Base-by-base conservation (phyloP, 495 filamentous ascomycete genomes). In the Trichoderma asperelloides region DNA sequence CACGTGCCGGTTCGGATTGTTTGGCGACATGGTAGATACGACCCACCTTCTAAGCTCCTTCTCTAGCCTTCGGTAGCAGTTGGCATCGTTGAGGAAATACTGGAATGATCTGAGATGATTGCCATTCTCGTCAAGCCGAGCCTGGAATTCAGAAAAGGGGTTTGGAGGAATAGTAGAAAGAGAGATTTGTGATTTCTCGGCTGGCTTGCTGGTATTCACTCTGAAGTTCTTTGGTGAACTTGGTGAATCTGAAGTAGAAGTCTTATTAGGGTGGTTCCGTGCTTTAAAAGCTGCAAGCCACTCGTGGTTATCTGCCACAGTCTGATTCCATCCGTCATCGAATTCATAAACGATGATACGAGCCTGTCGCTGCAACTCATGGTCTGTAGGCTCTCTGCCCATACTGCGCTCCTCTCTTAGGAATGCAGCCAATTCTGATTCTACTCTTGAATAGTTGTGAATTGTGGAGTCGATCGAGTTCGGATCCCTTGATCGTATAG, bases 301-400 rank as follows among this genome's bases (percentile, higher is more conserved):
- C 1, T 81, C 73, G 3, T 78, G 76, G 67, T 91, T 87, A 69
- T 91, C 89, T 8, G 88, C 85, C 25, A 84, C 86, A 0, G 88
- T 91, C 73, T 89, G 88, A 66, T 90, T 90, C 87, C 87, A 91
- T 23, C 81, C 80, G 68, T 91, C 89, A 66, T 88, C 85, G 60
- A 74, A 80, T 21, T 84, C 85, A 73, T 88, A 90, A 67, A 91
- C 84, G 67, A 88, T 84, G 33, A 83, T 77, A 64, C 89, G 86
- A 9, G 81, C 88, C 72, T 89, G 79, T 21, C 77, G 78, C 74
- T 90, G 88, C 41, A 91, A 70, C 69, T 88, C 84, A 21, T 77
- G 76, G 71, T 91, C 88, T 37, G 81, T 82, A 6, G 86, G 87
- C 47, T 83, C 74, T 40, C 80, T 65, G 0, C 88, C 87, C 27